These are phyloP conservation scores for Dothideomycetidae sp. DNA, from an alignment of 2,329 filamentous ascomycete species.

Conservation along the genomic window DNA sequence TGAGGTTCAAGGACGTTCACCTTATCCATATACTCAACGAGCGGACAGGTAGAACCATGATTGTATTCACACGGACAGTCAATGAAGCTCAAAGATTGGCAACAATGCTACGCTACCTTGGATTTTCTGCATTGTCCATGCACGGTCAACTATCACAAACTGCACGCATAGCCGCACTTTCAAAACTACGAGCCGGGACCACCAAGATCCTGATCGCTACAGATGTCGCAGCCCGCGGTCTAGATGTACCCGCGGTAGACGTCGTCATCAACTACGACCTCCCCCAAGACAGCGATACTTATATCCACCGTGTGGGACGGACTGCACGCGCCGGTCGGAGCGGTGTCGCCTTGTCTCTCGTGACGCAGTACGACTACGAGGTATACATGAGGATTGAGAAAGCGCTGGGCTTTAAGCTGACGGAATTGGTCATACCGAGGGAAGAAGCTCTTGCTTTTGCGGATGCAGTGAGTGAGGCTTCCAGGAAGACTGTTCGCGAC, in stretches of 20 bases:
- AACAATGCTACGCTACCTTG: constrained; percentile 67
- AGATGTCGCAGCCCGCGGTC: constrained; percentile 81
- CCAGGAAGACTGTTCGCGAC: constrained; percentile 61
- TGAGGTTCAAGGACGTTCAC: constrained; percentile 79
- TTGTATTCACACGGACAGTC: constrained; percentile 86
- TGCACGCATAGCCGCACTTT: constrained; percentile 72
- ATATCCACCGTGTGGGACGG: constrained; percentile 77
- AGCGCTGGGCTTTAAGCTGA: constrained; percentile 62
- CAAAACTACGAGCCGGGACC: constrained; percentile 73
- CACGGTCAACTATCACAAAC: constrained; percentile 88
- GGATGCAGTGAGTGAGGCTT: constrained; percentile 65
- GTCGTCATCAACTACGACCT: constrained; percentile 77
- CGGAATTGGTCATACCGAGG: constrained; percentile 54
- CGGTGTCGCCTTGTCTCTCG: constrained; percentile 64
- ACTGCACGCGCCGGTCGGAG: constrained; percentile 78
- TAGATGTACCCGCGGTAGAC: constrained; percentile 87
- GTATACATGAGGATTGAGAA: constrained; percentile 70
- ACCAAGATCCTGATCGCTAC: constrained; percentile 82
- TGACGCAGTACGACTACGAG: constrained; percentile 79
- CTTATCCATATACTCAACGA: constrained; percentile 78
- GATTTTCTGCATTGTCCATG: constrained; percentile 79
- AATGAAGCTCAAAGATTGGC: constrained; percentile 78
- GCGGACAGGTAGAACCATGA: constrained; percentile 65
- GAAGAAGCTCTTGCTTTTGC: constrained; percentile 78
- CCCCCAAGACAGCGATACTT: constrained; percentile 74